phyloP scores from a whole-genome alignment of 805 yeast genomes.

The Pichia paraexigua region DNA sequence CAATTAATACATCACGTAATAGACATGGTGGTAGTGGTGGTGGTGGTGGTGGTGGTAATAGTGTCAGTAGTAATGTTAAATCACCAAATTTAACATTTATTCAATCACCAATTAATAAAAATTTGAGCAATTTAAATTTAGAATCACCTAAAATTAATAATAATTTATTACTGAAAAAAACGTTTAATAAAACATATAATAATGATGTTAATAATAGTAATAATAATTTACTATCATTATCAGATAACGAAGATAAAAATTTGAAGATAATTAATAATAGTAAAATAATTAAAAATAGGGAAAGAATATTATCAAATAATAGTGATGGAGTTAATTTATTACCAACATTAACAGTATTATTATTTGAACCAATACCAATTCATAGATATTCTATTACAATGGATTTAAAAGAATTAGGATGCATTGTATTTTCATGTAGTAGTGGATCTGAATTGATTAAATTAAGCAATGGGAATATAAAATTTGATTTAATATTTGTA shows the following conservation, averaged over 20 bases:
- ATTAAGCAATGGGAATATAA: conserved; percentile 73
- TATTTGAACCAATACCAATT: conserved; percentile 84
- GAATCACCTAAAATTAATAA: neutral
- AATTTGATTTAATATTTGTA: conserved; percentile 76
- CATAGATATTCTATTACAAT: conserved; percentile 60
- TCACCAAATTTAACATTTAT: conserved; percentile 13
- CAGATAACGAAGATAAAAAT: conserved; percentile 57
- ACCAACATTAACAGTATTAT: conserved; percentile 49
- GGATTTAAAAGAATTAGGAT: conserved; percentile 61
- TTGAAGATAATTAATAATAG: conserved; percentile 37
- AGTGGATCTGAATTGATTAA: conserved; percentile 80
- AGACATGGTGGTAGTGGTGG: conserved; percentile 1
- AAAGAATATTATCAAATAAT: neutral
- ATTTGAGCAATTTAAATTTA: conserved; percentile 10
- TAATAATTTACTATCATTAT: conserved; percentile 34
- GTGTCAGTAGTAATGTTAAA: conserved; percentile 1
- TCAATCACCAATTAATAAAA: conserved; percentile 14
- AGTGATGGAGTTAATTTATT: neutral
- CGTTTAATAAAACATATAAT: conserved; percentile 5
- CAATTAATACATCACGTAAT: conserved; percentile 25
- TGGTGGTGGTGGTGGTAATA: too few relatives aligned
- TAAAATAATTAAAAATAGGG: neutral
- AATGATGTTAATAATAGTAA: neutral
- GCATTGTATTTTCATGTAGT: conserved; percentile 68
- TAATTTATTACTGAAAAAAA: conserved; percentile 18